These are phyloP conservation scores for Corrigiola litoralis DNA, from an alignment of 179 eudicot genomes.

Conservation along the genomic window DNA sequence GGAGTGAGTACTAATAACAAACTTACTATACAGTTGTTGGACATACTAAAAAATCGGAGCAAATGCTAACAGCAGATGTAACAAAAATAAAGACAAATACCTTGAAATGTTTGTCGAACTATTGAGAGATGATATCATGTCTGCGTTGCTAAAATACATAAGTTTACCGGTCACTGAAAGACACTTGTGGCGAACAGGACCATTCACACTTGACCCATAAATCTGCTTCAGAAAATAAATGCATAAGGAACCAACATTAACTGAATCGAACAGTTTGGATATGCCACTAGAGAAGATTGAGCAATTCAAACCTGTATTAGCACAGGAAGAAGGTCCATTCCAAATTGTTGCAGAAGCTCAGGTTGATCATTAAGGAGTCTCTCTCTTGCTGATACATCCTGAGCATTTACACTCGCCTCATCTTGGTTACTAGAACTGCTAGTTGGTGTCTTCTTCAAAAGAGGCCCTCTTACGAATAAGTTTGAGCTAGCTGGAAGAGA, in stretches of 20 bases:
- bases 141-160: conserved; percentile 92
- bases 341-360: conserved; percentile 88
- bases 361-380: conserved; percentile 85
- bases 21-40: background rate
- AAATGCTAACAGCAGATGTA: background rate
- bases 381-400: conserved; percentile 67
- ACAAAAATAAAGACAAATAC: conserved; percentile 29
- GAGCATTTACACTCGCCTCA: conserved; percentile 49
- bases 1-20: background rate
- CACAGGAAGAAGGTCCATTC: conserved; percentile 92
- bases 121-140: conserved; percentile 71
- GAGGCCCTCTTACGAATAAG: conserved; percentile 57
- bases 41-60: background rate
- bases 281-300: background rate
- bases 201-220: conserved; percentile 97
- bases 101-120: conserved; percentile 76
- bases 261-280: background rate
- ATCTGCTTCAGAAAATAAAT: conserved; percentile 43
- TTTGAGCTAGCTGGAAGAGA: conserved; percentile 72
- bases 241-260: conserved; percentile 4
- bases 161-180: conserved; percentile 92
- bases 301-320: conserved; percentile 63
- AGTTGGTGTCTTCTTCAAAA: conserved; percentile 48
- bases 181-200: conserved; percentile 97
- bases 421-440: conserved; percentile 63